Conservation (phyloP, 2,329 filamentous ascomycete genomes). For the Bimuria novae-zelandiae region DNA sequence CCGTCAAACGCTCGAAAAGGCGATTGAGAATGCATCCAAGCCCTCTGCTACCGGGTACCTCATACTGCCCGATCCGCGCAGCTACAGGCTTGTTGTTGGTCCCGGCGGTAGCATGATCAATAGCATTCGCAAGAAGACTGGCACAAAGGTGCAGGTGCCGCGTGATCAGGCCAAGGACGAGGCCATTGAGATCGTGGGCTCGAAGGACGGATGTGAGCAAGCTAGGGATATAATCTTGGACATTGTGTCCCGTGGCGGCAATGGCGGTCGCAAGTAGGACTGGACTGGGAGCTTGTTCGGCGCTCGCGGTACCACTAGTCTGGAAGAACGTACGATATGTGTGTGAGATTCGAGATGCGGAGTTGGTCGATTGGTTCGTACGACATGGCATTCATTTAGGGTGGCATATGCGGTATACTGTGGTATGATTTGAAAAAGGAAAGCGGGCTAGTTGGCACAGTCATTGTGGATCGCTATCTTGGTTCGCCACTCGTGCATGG, state of each 20-base stretch:
- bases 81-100: conserved; percentile 88
- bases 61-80: conserved; percentile 83
- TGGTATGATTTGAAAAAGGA: no score
- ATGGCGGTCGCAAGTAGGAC: conserved; percentile 23
- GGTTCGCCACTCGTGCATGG: no score
- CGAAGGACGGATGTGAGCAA: conserved; percentile 77
- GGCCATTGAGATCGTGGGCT: conserved; percentile 87
- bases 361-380: background rate
- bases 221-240: conserved; percentile 88
- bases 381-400: background rate
- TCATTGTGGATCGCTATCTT: no score
- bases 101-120: conserved; percentile 90
- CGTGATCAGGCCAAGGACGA: conserved; percentile 74
- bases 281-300: background rate
- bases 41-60: conserved; percentile 81
- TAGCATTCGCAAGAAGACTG: conserved; percentile 86
- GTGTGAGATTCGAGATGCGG: background rate
- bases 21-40: conserved; percentile 72
- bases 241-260: conserved; percentile 61
- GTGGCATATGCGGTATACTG: background rate
- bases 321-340: conserved; percentile 3
- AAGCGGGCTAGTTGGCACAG: no score
- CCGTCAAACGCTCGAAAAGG: conserved; percentile 72
- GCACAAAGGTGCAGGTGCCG: conserved; percentile 92
- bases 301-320: background rate